Conservation (phyloP, 2,329 filamentous ascomycete genomes). For the Helotiales sp. region DNA sequence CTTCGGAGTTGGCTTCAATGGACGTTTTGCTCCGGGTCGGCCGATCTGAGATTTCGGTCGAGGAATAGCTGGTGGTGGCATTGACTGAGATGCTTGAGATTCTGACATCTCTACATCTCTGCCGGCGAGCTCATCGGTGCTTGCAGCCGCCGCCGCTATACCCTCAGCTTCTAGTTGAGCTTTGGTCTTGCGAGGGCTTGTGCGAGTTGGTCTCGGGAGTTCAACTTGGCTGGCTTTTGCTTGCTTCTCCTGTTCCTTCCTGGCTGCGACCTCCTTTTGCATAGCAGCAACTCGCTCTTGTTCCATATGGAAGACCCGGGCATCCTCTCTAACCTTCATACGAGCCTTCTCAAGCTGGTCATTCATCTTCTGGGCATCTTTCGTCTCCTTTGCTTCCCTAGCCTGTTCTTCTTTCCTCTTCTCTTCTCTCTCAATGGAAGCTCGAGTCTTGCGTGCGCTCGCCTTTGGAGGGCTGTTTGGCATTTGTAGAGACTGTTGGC, state of each 20-base stretch:
- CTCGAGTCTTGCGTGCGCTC: constrained; percentile 54
- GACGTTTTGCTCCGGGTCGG: constrained; percentile 60
- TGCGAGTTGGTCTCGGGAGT: constrained; percentile 52
- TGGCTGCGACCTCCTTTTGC: constrained; percentile 58
- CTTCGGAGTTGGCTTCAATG: constrained; percentile 63
- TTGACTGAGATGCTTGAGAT: constrained; percentile 50
- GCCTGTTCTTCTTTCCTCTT: constrained; percentile 64
- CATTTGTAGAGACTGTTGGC: constrained; percentile 20
- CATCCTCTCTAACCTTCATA: constrained; percentile 73
- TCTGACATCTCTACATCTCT: constrained; percentile 62
- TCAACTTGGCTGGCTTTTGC: constrained; percentile 42
- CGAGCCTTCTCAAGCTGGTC: constrained; percentile 70
- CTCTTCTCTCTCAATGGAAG: constrained; percentile 65
- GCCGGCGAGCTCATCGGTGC: constrained; percentile 45
- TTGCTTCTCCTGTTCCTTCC: constrained; percentile 57
- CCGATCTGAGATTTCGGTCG: constrained; percentile 54
- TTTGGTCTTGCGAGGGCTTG: constrained; percentile 58
- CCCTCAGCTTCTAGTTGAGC: constrained; percentile 43
- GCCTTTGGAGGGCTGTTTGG: constrained; percentile 37
- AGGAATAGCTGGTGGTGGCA: constrained; percentile 66
- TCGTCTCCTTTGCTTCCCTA: constrained; percentile 68
- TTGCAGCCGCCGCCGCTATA: constrained; percentile 39
- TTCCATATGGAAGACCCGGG: constrained; percentile 61
- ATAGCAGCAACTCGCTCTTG: constrained; percentile 58
- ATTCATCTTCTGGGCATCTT: constrained; percentile 64